Percentiles rank a stretch among this genome's conserved stretches.
Conservation (phyloP, 306 rosid genomes). For the Begonia masoniana region DNA sequence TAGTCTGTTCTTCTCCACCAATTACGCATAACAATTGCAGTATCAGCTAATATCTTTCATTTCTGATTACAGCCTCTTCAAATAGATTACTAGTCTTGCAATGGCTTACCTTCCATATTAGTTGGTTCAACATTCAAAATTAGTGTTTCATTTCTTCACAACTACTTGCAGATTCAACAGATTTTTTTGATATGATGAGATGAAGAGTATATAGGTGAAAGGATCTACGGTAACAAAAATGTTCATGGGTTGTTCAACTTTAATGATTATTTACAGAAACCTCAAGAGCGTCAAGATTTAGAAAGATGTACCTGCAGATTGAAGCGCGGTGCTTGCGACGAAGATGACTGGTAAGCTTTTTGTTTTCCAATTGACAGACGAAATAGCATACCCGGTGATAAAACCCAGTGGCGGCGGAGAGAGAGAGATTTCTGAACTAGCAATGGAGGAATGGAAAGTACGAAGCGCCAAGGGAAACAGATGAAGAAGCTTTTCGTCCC, state of each 20-base stretch:
- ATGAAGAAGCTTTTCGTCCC: no score
- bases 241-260: slow-evolving; percentile 67
- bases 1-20: slow-evolving; percentile 98
- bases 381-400: slow-evolving; percentile 18
- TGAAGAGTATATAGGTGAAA: neutral
- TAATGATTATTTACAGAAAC: slow-evolving; percentile 13
- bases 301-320: slow-evolving; percentile 27
- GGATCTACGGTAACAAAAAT: slow-evolving; percentile 57
- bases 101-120: no score
- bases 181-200: neutral
- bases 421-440: no score
- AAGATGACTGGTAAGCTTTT: slow-evolving; percentile 5
- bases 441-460: neutral
- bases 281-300: neutral
- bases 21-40: no score
- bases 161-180: no score
- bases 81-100: no score
- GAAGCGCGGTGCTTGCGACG: slow-evolving; percentile 16
- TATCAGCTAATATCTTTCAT: no score
- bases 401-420: slow-evolving; percentile 6
- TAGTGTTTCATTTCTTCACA: no score
- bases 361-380: slow-evolving; percentile 17
- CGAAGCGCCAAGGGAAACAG: neutral
- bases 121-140: no score
- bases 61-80: no score